These are phyloP conservation scores for Penicillium sp. DNA, from an alignment of 2,329 filamentous ascomycete genomes.

Conservation along the genomic window DNA sequence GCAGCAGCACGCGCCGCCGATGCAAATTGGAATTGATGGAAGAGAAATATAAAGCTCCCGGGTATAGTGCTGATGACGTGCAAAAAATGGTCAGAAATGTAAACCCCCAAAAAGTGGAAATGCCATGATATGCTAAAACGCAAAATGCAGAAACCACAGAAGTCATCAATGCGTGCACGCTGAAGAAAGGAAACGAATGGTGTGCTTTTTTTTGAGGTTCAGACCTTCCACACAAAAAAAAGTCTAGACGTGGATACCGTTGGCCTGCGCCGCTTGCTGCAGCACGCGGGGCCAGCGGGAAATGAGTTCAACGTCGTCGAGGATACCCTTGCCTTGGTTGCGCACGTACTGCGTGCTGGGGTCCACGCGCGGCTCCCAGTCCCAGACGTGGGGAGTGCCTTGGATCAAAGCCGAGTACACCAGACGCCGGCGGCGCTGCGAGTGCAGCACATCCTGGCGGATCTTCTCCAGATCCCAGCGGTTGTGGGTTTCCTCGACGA, in stretches of 20 bases:
- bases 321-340: constrained; percentile 42
- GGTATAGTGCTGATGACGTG: constrained; percentile 33
- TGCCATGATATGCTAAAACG: constrained; percentile 13
- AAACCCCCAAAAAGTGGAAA: constrained; percentile 5
- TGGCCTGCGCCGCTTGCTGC: constrained; percentile 31
- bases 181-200: constrained; percentile 2
- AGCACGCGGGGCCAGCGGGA: constrained; percentile 43
- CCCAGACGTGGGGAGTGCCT: constrained; percentile 79
- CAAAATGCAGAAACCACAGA: constrained; percentile 5
- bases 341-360: constrained; percentile 70
- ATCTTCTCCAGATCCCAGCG: constrained; percentile 83
- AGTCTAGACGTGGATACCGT: constrained; percentile 14
- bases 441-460: constrained; percentile 68
- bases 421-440: constrained; percentile 74
- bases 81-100: constrained; percentile 4
- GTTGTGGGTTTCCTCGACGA: constrained; percentile 68
- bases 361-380: constrained; percentile 66
- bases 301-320: constrained; percentile 43
- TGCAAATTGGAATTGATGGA: constrained; percentile 2
- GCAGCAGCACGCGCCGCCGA: background rate
- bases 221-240: background rate
- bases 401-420: constrained; percentile 77
- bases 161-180: background rate
- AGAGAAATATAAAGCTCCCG: constrained; percentile 14
- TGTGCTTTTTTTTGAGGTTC: background rate